These are phyloP conservation scores for Acacia melanoxylon DNA, from an alignment of 306 rosid genomes.

Conservation along the genomic window DNA sequence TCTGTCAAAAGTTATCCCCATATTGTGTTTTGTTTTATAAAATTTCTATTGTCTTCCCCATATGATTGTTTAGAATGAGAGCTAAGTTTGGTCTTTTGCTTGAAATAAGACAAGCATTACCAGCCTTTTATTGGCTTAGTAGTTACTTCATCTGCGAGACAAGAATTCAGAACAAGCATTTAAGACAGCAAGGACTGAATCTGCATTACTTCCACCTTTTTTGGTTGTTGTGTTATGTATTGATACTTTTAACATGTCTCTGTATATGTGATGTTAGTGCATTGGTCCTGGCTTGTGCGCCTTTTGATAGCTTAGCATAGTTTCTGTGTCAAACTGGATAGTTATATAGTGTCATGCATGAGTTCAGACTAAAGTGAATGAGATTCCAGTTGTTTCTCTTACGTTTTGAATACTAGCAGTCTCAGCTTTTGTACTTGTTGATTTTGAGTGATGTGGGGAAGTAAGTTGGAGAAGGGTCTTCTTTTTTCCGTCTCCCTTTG, in stretches of 20 bases:
- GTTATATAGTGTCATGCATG: neutral
- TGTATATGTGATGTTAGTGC: neutral
- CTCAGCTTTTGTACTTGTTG: slow-evolving; percentile 20
- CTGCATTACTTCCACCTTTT: neutral
- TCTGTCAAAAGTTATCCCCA: slow-evolving; percentile 7
- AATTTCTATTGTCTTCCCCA: neutral
- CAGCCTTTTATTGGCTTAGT: slow-evolving; percentile 16
- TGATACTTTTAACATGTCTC: slow-evolving; percentile 16
- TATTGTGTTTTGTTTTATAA: slow-evolving; percentile 1
- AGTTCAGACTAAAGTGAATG: neutral
- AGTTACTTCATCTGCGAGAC: neutral
- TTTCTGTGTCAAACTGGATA: neutral
- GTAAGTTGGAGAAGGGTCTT: slow-evolving; percentile 18
- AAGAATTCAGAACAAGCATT: neutral
- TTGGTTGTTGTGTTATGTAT: slow-evolving; percentile 11
- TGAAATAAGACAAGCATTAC: slow-evolving; percentile 18
- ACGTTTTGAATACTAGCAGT: neutral
- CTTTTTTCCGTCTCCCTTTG: neutral
- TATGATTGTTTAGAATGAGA: neutral
- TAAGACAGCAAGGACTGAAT: slow-evolving; percentile 19
- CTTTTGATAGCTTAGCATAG: neutral
- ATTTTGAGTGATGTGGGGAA: slow-evolving; percentile 8
- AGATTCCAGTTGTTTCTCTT: neutral
- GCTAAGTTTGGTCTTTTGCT: slow-evolving; percentile 14
- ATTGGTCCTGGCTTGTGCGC: neutral